Base-by-base conservation (phyloP, 169 alveolate genomes). In the Besnoitia besnoiti region DNA sequence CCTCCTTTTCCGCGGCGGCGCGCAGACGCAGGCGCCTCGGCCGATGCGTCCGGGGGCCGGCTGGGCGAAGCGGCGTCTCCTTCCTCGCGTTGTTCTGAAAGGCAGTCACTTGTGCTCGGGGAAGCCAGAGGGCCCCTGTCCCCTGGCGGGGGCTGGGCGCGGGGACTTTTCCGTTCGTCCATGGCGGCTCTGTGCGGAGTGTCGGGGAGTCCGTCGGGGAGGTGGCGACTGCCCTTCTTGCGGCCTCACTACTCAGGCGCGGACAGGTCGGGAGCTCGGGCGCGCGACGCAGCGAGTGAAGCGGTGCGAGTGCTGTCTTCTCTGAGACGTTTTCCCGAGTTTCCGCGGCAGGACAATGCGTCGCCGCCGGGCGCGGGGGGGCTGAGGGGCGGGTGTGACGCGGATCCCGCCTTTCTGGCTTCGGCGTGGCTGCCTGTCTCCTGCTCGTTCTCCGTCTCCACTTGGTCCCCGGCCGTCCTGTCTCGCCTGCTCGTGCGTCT, bases 401-500 rank as follows among this genome's bases (percentile, higher is more conserved):
- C 12, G 12, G 67, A n/a, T 1, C 67, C 0, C 40, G 46, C 44
- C 24, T n/a, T 3, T n/a, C 82, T 7, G 14, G 3, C 14, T n/a
- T 37, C 24, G 39, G 8, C 59, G 24, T 39, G 19, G 47, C 49
- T 44, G 37, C 87, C 40, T 19, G 39, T 42, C 37, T 39, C 40
- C 39, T 77, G 87, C 59, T 77, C 87, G 33, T 77, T 77, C 37
- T 77, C 87, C 24, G 35, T 77, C 40, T 19, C 87, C n/a, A 40
- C 87, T 12, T 35, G 61, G 59, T 39, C 55, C 5, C 87, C 87
- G 3, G 50, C 87, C 44, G 59, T 44, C 33, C 87, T 77, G 30
- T 77, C 87, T 39, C 87, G 87, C 5, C 87, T 77, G 40, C 87
- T 77, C 42, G 30, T 27, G 55, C 61, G 40, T 14, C 87, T 77